Evolutionary conservation across 2,329 filamentous ascomycete species (phyloP).

Genomic region (Allantophomopsis lycopodina): DNA sequence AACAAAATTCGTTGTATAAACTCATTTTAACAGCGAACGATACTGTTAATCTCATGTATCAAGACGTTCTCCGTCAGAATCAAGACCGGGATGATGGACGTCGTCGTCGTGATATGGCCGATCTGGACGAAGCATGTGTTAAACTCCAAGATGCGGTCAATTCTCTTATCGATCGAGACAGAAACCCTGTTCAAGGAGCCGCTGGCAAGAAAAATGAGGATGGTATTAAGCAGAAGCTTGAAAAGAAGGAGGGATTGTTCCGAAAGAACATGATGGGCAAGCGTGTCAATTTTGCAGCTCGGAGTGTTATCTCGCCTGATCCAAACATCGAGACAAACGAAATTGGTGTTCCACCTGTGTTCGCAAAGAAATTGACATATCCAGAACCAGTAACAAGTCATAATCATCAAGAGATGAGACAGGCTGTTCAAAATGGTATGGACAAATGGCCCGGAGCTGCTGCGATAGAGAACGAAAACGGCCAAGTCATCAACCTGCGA

Average conservation of each 20-base stretch:
- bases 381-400: constrained; percentile 95
- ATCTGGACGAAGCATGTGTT: constrained; percentile 71
- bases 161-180: constrained; percentile 78
- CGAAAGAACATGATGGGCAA: constrained; percentile 99
- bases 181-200: constrained; percentile 68
- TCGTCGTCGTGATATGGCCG: constrained; percentile 49
- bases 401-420: constrained; percentile 91
- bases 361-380: constrained; percentile 90
- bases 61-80: constrained; percentile 40
- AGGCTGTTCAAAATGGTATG: constrained; percentile 88
- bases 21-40: constrained; percentile 66
- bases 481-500: constrained; percentile 76
- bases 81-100: constrained; percentile 8
- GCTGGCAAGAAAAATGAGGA: constrained; percentile 73
- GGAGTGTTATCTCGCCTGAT: constrained; percentile 95
- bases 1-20: constrained; percentile 82
- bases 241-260: constrained; percentile 98
- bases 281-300: constrained; percentile 94
- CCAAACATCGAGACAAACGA: constrained; percentile 99
- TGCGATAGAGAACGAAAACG: constrained; percentile 91
- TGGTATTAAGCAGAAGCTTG: constrained; percentile 92
- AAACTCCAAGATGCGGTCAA: constrained; percentile 84
- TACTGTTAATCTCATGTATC: constrained; percentile 59
- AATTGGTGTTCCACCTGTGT: constrained; percentile 96
- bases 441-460: constrained; percentile 90